Percentiles rank a stretch among this genome's conserved stretches.
Conservation (phyloP, 2,329 filamentous ascomycete species). For the Neobulgaria alba region DNA sequence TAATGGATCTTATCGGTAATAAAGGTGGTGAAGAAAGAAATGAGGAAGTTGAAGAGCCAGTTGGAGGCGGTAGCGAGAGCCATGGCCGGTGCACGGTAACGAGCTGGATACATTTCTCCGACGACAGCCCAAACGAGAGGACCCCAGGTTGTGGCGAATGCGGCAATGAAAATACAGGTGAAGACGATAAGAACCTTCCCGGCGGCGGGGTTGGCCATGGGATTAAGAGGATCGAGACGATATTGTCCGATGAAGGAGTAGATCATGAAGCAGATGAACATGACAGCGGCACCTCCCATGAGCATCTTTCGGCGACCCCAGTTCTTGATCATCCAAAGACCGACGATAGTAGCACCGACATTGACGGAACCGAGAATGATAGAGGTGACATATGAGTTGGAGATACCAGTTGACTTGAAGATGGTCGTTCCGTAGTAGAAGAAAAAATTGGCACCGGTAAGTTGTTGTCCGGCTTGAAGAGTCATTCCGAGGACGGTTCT, state of each 20-base stretch:
- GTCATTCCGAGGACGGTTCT: conserved; percentile 53
- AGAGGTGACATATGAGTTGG: conserved; percentile 57
- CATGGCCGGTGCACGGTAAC: conserved; percentile 52
- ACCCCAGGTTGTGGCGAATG: conserved; percentile 62
- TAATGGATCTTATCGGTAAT: conserved; percentile 59
- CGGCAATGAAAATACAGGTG: conserved; percentile 56
- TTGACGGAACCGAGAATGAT: conserved; percentile 63
- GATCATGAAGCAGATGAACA: conserved; percentile 50
- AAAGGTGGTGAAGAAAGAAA: conserved; percentile 71
- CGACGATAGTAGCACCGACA: conserved; percentile 55
- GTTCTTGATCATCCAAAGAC: conserved; percentile 57
- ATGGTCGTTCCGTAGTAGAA: conserved; percentile 60
- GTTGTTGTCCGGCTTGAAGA: conserved; percentile 58
- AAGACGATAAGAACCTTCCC: conserved; percentile 58
- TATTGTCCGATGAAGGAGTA: conserved; percentile 45
- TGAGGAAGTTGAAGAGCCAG: conserved; percentile 63
- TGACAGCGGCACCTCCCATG: conserved; percentile 54
- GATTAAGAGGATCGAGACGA: conserved; percentile 33
- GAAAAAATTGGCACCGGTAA: conserved; percentile 62
- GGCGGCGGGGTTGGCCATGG: conserved; percentile 37
- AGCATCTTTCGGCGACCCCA: conserved; percentile 55
- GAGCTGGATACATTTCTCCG: conserved; percentile 56
- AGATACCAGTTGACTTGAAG: conserved; percentile 56
- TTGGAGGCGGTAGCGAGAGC: conserved; percentile 53
- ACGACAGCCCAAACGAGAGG: conserved; percentile 61